Evolutionary conservation across 352 stramenopile genomes (phyloP).

Genomic region (Thraustochytrium sp.): DNA sequence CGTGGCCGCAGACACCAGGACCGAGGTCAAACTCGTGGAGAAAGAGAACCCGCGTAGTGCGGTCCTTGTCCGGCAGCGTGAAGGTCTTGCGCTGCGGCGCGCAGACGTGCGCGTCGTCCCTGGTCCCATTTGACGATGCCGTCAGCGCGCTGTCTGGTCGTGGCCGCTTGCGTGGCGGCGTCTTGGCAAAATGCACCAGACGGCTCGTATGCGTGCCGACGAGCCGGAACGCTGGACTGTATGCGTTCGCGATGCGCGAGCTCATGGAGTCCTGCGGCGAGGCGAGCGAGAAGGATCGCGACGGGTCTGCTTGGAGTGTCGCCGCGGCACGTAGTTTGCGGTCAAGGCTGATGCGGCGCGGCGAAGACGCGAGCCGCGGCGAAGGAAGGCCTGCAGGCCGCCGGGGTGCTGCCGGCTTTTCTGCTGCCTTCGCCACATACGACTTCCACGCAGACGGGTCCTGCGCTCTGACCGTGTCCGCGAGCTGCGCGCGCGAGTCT

Average conservation of each 20-base stretch:
- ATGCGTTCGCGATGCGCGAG: slow-evolving; percentile 4
- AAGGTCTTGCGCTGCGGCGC: neutral
- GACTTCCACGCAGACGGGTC: no score
- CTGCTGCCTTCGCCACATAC: no score
- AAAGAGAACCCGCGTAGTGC: neutral
- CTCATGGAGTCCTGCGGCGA: slow-evolving; percentile 21
- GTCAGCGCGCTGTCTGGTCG: no score
- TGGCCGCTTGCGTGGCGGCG: neutral
- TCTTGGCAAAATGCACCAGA: neutral
- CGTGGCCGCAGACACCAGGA: neutral
- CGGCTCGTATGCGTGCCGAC: neutral
- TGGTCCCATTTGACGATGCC: no score
- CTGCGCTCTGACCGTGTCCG: no score
- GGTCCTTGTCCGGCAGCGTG: neutral
- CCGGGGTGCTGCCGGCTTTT: no score
- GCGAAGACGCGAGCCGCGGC: no score
- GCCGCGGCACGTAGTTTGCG: neutral
- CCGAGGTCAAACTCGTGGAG: slow-evolving; percentile 22
- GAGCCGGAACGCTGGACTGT: slow-evolving; percentile 14
- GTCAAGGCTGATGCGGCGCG: no score
- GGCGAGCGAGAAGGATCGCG: neutral
- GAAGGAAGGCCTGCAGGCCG: no score
- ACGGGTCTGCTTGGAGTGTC: neutral
- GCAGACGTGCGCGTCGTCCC: neutral
- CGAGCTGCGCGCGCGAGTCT: no score